phyloP scores from a whole-genome alignment of 805 yeast species.

The Lipomyces starkeyi region DNA sequence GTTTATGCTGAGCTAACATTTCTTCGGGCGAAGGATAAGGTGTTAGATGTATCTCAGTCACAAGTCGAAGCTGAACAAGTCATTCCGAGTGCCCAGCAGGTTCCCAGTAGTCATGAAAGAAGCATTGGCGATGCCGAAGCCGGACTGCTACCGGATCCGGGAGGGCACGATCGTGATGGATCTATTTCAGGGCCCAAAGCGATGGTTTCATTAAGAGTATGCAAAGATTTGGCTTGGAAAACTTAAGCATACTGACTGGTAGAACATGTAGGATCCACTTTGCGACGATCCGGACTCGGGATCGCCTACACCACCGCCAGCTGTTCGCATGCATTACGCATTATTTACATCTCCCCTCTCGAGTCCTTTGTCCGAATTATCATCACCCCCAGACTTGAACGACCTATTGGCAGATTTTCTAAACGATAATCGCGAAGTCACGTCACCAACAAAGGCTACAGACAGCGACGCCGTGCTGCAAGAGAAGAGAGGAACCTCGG shows the following conservation, averaged over 20 bases:
- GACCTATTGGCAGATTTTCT: background rate
- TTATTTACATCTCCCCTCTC: conserved; percentile 17
- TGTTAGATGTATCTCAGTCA: background rate
- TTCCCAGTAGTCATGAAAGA: background rate
- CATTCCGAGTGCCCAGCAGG: background rate
- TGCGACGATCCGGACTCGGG: background rate
- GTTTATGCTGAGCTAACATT: conserved; percentile 1
- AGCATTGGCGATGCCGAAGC: background rate
- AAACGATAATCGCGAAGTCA: background rate
- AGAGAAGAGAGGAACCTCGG: background rate
- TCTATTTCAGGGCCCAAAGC: background rate
- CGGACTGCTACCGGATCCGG: background rate
- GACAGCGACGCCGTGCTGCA: background rate
- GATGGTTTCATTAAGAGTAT: background rate
- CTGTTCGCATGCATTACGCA: background rate
- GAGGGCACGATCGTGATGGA: background rate
- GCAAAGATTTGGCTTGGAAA: background rate
- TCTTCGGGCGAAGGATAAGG: conserved; percentile 9
- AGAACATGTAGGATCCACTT: background rate
- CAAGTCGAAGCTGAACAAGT: background rate
- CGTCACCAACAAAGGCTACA: background rate
- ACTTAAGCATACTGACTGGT: background rate
- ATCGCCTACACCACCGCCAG: background rate
- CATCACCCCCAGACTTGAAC: background rate
- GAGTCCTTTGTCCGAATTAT: conserved; percentile 22